These are phyloP conservation scores for Pseudoperonospora humuli DNA, from an alignment of 352 stramenopile genomes.

Conservation along the genomic window DNA sequence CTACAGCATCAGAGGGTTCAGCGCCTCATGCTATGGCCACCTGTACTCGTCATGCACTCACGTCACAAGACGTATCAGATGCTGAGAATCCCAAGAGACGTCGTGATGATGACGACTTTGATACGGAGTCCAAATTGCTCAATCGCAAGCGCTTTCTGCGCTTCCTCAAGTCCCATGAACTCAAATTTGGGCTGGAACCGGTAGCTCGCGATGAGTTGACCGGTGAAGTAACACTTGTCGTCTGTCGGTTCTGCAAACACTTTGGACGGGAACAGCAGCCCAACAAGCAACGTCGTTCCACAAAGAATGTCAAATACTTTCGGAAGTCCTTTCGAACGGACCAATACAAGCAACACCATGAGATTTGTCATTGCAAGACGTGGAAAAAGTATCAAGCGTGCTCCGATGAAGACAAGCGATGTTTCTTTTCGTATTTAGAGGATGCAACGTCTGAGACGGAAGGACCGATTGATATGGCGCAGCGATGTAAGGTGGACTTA, in stretches of 20 bases:
- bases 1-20: no score
- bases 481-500: constrained; percentile 18
- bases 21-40: background rate
- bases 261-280: constrained; percentile 45
- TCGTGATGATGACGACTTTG: background rate
- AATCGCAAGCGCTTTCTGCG: constrained; percentile 5
- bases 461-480: background rate
- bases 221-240: no score
- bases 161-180: constrained; percentile 42
- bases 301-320: constrained; percentile 61
- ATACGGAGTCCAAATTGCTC: background rate
- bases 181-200: constrained; percentile 45
- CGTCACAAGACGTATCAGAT: background rate
- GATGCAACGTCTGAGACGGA: background rate
- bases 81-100: background rate
- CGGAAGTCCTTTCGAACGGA: no score
- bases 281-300: constrained; percentile 45
- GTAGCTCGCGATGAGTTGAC: constrained; percentile 36
- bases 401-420: constrained; percentile 33
- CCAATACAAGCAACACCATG: constrained; percentile 63
- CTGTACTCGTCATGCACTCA: background rate
- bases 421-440: constrained; percentile 34
- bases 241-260: no score
- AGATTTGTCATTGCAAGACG: constrained; percentile 39
- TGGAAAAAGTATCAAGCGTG: constrained; percentile 42